Base-by-base conservation (phyloP, 129 eudicot genomes). In the Logfia minima region DNA sequence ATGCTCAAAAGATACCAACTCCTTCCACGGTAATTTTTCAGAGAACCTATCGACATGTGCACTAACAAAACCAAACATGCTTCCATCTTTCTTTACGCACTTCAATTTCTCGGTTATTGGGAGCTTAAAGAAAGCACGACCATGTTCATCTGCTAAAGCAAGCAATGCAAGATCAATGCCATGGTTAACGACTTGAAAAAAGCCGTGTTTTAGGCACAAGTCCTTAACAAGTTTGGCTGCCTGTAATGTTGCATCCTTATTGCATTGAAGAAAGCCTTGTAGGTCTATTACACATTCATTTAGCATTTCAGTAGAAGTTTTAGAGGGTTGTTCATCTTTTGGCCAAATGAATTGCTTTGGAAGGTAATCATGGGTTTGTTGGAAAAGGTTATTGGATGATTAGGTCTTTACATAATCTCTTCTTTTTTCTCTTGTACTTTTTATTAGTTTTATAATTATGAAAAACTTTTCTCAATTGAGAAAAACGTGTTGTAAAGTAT, bases 121-220 rank as follows among this genome's bases (percentile, higher is more conserved):
- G 22, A 83, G 92, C 22, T 72, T 35, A 80, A 85, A 85, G 55
- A 88, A 88, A 1, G 39, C 68, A 22, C 66, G 79, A 3, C 79
- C 74, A 34, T 83, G 86, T 17, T 80, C 70, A 9, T 85, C 76
- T 23, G 80, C 85, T 34, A 72, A n/a, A 1, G 45, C 59, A 51
- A 88, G 76, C 45, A 88, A 32, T 14, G 9, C 23, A 1, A 41
- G 71, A 69, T 88, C 92, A 24, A 88, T 71, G 1, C 89, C 92
- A 68, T 88, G 92, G 53, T 85, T 88, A 32, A 88, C 67, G 17
- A 88, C 87, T 78, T 85, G 92, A 66, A 88, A 88, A 73, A 88
- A 81, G 23, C 92, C 89, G 71, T 85, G 87, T 68, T 26, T 78
- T 43, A 62, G 11, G 62, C 89, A 88, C 23, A 89, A 84, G 11